Evolutionary conservation across 148 eudicot species (phyloP).

Genomic region (Persicaria tinctoria): DNA sequence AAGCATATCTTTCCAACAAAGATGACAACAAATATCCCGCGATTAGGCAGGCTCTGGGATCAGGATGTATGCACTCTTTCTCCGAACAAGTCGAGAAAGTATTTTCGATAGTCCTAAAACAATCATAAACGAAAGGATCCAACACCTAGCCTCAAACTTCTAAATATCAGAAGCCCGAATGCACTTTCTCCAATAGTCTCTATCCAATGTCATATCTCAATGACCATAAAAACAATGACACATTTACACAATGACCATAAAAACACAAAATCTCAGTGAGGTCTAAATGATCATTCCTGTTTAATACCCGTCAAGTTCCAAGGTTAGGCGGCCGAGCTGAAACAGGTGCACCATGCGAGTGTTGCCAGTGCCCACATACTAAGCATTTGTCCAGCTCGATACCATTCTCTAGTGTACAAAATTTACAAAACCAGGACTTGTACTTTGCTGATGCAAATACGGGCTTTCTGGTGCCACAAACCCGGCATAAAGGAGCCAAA

Average conservation of each 20-base stretch:
- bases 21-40: no score
- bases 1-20: no score
- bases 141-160: no score
- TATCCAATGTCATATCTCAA: no score
- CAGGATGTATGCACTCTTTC: no score
- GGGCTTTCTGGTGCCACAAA: conserved; percentile 60
- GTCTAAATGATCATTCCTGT: background rate
- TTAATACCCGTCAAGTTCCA: conserved; percentile 22
- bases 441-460: conserved; percentile 39
- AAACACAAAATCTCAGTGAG: background rate
- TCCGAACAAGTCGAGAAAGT: no score
- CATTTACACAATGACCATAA: background rate
- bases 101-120: no score
- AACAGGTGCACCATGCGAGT: conserved; percentile 66
- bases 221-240: no score
- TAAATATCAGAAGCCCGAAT: no score
- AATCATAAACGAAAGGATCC: no score
- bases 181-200: no score
- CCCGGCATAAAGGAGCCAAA: conserved; percentile 67
- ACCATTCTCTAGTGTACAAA: conserved; percentile 79
- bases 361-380: conserved; percentile 87
- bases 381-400: conserved; percentile 52
- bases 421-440: conserved; percentile 64
- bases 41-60: no score
- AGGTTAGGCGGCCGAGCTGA: conserved; percentile 46